Evolutionary conservation across 352 stramenopile species (phyloP).

Genomic region (Globisporangium paddicum): DNA sequence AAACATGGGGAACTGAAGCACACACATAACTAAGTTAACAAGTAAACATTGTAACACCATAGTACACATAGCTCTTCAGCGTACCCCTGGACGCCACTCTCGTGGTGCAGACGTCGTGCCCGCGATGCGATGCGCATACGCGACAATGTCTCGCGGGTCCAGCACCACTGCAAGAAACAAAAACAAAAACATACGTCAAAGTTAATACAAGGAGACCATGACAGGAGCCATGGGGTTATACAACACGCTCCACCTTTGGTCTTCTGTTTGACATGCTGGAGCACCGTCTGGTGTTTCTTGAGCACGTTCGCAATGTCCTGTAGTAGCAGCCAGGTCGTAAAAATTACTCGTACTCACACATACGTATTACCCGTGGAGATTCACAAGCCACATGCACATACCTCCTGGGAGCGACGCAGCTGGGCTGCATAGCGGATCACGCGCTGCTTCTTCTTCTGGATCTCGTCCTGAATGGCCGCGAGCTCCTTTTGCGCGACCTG

Average conservation of each 20-base stretch:
- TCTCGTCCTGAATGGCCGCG: slow-evolving; percentile 45
- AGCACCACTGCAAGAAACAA: slow-evolving; percentile 37
- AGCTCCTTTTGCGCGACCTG: slow-evolving; percentile 73
- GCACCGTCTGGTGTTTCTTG: slow-evolving; percentile 56
- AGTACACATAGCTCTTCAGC: slow-evolving; percentile 5
- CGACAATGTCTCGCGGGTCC: slow-evolving; percentile 63
- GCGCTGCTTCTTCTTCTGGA: slow-evolving; percentile 63
- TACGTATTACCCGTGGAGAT: too few species aligned
- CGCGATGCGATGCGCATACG: slow-evolving; percentile 78
- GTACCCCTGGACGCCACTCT: slow-evolving; percentile 74
- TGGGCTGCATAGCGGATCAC: slow-evolving; percentile 66
- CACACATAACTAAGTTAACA: not conserved
- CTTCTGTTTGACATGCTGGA: slow-evolving; percentile 53
- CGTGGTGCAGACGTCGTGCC: slow-evolving; percentile 68
- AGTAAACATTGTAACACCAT: not conserved
- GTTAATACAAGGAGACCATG: not conserved
- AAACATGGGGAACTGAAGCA: slow-evolving; percentile 75
- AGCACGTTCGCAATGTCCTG: slow-evolving; percentile 60
- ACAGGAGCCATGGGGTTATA: not conserved
- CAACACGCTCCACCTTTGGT: slow-evolving; percentile 30
- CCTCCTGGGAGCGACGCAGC: slow-evolving; percentile 58
- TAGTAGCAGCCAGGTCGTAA: not conserved
- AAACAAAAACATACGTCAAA: slow-evolving; percentile 3
- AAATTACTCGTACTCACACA: too few species aligned
- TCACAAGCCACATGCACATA: not conserved